Evolutionary conservation across 1,284 basidiomycete species (phyloP).

Genomic region (Lentinula novae-zelandiae): DNA sequence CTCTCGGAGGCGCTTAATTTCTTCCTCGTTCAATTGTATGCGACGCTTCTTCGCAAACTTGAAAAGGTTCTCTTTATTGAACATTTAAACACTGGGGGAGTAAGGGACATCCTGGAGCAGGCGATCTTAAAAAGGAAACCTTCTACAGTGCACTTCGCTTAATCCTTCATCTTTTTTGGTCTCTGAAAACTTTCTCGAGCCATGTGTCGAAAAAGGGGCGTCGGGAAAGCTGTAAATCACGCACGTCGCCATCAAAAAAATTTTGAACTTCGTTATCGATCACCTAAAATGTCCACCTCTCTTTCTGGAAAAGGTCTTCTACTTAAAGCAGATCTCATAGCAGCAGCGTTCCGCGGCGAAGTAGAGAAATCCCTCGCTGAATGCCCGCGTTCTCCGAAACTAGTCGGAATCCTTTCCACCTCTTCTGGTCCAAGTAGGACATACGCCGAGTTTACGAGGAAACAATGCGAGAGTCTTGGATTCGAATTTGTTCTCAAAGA

Average conservation of each 20-base stretch:
- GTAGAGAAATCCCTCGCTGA: slow-evolving; percentile 47
- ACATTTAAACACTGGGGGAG: too few species aligned
- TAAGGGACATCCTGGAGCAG: too few species aligned
- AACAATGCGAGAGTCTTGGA: slow-evolving; percentile 87
- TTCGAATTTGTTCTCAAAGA: slow-evolving; percentile 81
- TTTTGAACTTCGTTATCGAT: slow-evolving; percentile 2
- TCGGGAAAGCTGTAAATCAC: not conserved
- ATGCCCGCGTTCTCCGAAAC: slow-evolving; percentile 49
- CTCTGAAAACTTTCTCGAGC: too few species aligned
- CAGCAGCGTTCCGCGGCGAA: slow-evolving; percentile 65
- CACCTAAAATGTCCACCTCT: not conserved
- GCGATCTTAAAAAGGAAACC: too few species aligned
- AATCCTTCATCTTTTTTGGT: too few species aligned
- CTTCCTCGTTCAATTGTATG: too few species aligned
- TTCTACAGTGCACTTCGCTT: too few species aligned
- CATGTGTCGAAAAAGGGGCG: not conserved
- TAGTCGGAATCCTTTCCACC: slow-evolving; percentile 92
- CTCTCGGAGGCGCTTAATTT: too few species aligned
- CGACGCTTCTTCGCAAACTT: too few species aligned
- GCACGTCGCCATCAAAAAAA: not conserved
- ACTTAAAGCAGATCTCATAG: slow-evolving; percentile 71
- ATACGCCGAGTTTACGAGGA: slow-evolving; percentile 93
- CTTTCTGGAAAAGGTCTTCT: slow-evolving; percentile 63
- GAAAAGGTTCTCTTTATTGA: too few species aligned
- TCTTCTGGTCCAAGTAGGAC: slow-evolving; percentile 82